Evolutionary conservation across 2,329 filamentous ascomycete species (phyloP), one percentile per base, ranked within the genome.

Genomic region (Rutstroemia sp.): DNA sequence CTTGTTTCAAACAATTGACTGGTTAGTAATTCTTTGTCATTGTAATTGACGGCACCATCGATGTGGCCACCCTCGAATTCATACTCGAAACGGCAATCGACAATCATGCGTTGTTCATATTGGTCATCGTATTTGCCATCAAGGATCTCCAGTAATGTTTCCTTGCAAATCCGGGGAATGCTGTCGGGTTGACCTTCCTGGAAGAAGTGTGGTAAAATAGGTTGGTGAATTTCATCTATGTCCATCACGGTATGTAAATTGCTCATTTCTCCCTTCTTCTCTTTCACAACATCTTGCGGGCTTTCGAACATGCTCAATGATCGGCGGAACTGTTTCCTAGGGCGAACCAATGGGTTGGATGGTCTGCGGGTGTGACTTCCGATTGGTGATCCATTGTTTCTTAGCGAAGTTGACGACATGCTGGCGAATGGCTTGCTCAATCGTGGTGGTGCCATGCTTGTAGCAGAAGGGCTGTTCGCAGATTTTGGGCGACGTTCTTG

Each of bases 11-110:
- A 96, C 49, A 99, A 81, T 63, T 92, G 84, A 55, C 78, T 78
- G 8, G 90, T 84, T 57, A 99, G 78, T 59, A 88, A 75, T 67
- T 99, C 92, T 73, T 96, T 96, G 75, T 96, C 90, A 73, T 96
- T 97, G 77, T 91, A 94, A 76, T 99, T 99, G 73, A 96, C 78
- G 45, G 94, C 94, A 17, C 88, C 88, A 64, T 91, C 82, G 68
- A 99, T 96, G 71, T 99, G 94, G 37, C 94, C 94, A 56, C 94
- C 94, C 16, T 96, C 87, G 70, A 95, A 99, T 74, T 99, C 94
- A 72, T 99, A 99, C 77, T 99, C 94, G 70, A 99, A 99, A 19
- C 94, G 88, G 72, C 94, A 99, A 72, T 99, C 94, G 67, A 99
- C 87, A 67, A 99, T 80, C 72, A 95, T 82, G 70, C 89, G 86